Evolutionary conservation across 768 basidiomycete genomes (phyloP), one percentile per base, ranked within the genome.

Genomic region (Pleurotus tuoliensis): DNA sequence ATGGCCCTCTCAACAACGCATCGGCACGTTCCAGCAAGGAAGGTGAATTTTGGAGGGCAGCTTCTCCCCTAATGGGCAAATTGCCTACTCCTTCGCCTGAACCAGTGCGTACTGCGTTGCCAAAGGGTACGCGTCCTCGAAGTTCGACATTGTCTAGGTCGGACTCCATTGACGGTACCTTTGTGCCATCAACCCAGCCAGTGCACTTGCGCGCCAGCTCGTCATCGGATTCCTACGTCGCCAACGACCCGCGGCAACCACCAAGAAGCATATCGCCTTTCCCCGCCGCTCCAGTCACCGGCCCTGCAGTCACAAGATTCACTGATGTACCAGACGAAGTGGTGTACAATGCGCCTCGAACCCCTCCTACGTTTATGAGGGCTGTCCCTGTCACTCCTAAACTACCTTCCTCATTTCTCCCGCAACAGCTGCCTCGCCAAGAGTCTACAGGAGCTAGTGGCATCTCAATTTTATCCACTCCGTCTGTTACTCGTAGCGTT

Each of bases 41-140:
- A 12, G 51, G n/a, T 16, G 51, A 53, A 24, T 12, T 22, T 8
- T 53, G 37, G 37, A 39, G 51, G n/a, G 11, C 48, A 22, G 5
- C 51, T 18, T 53, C 51, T 53, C 51, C 51, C 5, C 39, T 53
- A 13, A 34, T 34, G 30, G 22, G 37, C 27, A 53, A 53, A 22
- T 25, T 53, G 25, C 51, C 51, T 8, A 53, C 51, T 5, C 51
- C 51, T 53, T 53, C 51, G 7, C 51, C 51, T n/a, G 51, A 53
- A 22, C 51, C 51, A 3, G 18, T 53, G 20, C 37, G 51, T 11
- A 13, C 49, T 16, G 30, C 51, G 15, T 22, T 53, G 22, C 18
- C 51, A 4, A 24, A 39, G 20, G 24, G 13, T 8, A 20, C 15
- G 6, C 51, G 39, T 13, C 38, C 51, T n/a, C 15, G 51, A n/a